Conservation (phyloP, 2,329 filamentous ascomycete species). For the Neonectria magnoliae region DNA sequence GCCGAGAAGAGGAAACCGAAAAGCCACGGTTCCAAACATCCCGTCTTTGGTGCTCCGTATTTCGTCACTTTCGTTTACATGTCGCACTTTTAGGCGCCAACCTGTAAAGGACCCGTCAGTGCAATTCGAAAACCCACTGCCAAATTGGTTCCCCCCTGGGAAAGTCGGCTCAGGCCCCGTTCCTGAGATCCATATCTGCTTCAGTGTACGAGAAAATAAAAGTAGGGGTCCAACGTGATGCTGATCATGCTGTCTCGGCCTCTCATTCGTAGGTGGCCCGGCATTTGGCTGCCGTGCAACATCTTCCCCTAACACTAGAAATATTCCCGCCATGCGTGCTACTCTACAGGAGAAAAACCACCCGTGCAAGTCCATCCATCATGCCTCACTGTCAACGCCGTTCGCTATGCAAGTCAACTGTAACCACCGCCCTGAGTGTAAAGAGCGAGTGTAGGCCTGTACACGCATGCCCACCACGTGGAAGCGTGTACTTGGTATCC, state of each 20-base stretch:
- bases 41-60: neutral
- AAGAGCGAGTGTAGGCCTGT: neutral
- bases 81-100: neutral
- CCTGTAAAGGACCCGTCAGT: neutral
- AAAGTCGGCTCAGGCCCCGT: neutral
- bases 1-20: neutral
- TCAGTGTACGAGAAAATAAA: neutral
- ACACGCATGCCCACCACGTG: neutral
- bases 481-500: neutral
- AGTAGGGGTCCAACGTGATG: neutral
- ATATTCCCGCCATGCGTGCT: neutral
- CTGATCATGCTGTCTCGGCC: neutral
- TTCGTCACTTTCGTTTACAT: neutral
- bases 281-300: neutral
- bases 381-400: slow-evolving; percentile 31
- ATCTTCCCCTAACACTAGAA: neutral
- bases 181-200: neutral
- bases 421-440: neutral
- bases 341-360: neutral
- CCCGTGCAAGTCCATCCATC: slow-evolving; percentile 18
- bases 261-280: neutral
- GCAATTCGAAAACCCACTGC: neutral
- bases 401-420: slow-evolving; percentile 34
- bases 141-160: neutral
- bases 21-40: too few species aligned